Conservation (phyloP, 495 filamentous ascomycete genomes). For the Penicillium argentinense region DNA sequence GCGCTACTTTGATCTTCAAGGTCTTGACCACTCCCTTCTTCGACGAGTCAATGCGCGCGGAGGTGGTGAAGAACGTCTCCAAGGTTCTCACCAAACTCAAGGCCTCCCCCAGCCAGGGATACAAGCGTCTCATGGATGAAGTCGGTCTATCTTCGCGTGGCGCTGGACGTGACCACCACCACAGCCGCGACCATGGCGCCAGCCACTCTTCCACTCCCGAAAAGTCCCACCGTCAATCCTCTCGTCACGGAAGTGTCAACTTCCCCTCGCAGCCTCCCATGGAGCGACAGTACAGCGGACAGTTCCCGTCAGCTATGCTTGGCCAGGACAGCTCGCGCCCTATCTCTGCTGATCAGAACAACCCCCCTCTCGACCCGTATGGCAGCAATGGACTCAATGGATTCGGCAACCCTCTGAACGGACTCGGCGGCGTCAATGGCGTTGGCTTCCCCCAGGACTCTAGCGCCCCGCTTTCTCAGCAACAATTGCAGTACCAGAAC, state of each 20-base stretch:
- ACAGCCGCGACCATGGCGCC: slow-evolving; percentile 42
- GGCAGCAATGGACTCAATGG: slow-evolving; percentile 37
- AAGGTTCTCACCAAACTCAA: slow-evolving; percentile 87
- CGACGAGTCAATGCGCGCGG: slow-evolving; percentile 82
- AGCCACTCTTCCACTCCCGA: slow-evolving; percentile 38
- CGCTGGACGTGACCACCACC: slow-evolving; percentile 47
- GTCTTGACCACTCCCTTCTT: slow-evolving; percentile 97
- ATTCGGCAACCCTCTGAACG: slow-evolving; percentile 30
- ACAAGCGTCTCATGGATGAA: slow-evolving; percentile 98
- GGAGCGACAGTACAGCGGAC: slow-evolving; percentile 50
- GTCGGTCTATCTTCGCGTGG: slow-evolving; percentile 76
- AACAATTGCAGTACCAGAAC: slow-evolving; percentile 50
- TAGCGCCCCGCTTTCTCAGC: slow-evolving; percentile 36
- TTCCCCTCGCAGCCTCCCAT: slow-evolving; percentile 41
- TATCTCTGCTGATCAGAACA: slow-evolving; percentile 43
- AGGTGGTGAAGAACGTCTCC: slow-evolving; percentile 88
- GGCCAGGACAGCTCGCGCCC: slow-evolving; percentile 39
- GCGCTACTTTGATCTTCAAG: slow-evolving; percentile 96
- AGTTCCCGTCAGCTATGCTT: slow-evolving; percentile 38
- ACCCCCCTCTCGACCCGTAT: slow-evolving; percentile 44
- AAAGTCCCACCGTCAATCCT: slow-evolving; percentile 49
- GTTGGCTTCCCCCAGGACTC: slow-evolving; percentile 42
- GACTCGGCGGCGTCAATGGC: slow-evolving; percentile 27
- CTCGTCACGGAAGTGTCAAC: slow-evolving; percentile 45
- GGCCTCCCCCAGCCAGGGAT: slow-evolving; percentile 89